Conservation (phyloP, 163 green algal genomes). For the Scenedesmus sp. region DNA sequence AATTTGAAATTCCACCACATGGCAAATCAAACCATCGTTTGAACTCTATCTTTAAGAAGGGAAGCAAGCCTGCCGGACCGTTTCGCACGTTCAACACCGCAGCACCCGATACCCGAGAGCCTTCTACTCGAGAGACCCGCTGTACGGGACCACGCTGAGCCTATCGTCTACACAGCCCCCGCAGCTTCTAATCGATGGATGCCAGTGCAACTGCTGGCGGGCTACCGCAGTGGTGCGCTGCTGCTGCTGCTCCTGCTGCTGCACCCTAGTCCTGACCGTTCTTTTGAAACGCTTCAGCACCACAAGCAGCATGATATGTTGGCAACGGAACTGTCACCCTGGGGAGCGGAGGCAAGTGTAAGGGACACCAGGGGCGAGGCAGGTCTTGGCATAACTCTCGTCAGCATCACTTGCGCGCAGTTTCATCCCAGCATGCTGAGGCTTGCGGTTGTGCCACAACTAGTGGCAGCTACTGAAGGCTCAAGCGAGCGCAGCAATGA, state of each 20-base stretch:
- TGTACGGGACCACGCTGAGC: too few species aligned
- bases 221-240: neutral
- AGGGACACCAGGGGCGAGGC: neutral
- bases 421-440: too few species aligned
- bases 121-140: neutral
- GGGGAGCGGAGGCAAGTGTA: constrained; percentile 3
- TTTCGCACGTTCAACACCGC: too few species aligned
- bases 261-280: neutral
- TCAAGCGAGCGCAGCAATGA: neutral
- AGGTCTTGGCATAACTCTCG: constrained; percentile 3
- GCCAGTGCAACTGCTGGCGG: neutral
- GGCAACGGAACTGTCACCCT: neutral
- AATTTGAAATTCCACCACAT: too few species aligned
- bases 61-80: too few species aligned
- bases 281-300: neutral
- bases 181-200: too few species aligned
- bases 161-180: too few species aligned
- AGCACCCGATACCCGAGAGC: neutral
- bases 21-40: too few species aligned
- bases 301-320: neutral
- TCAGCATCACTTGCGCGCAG: neutral
- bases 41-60: neutral
- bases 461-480: neutral
- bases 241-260: neutral
- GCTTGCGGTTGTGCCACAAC: constrained; percentile 13